Percentiles rank a stretch among this genome's conserved stretches.
phyloP scores from a whole-genome alignment of 2,329 filamentous ascomycete genomes.

The Aspergillus clavatus region DNA sequence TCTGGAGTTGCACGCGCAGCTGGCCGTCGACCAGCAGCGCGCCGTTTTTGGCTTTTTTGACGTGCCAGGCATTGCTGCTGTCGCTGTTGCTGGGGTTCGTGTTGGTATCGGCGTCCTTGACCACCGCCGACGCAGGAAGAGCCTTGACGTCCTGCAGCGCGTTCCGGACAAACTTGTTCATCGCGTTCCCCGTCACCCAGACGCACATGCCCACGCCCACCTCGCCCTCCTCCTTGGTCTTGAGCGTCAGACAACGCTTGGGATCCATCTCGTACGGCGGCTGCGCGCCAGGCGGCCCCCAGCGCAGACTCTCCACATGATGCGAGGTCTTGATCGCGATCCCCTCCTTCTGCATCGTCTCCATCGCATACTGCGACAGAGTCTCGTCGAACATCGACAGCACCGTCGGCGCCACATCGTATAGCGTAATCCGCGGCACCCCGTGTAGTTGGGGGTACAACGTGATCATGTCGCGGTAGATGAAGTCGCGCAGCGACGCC shows the following conservation, averaged over 20 bases:
- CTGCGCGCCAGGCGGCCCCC: slow-evolving; percentile 42
- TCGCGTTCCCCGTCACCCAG: slow-evolving; percentile 46
- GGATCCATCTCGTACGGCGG: slow-evolving; percentile 39
- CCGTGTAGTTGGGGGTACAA: slow-evolving; percentile 51
- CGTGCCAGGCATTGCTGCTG: slow-evolving; percentile 40
- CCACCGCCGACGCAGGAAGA: slow-evolving; percentile 31
- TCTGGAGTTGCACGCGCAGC: slow-evolving; percentile 51
- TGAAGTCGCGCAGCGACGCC: slow-evolving; percentile 55
- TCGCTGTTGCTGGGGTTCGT: slow-evolving; percentile 9
- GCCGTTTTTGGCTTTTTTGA: slow-evolving; percentile 47
- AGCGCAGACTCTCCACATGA: slow-evolving; percentile 51
- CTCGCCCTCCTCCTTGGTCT: slow-evolving; percentile 54
- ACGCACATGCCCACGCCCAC: slow-evolving; percentile 57
- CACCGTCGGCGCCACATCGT: slow-evolving; percentile 57
- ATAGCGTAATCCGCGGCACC: slow-evolving; percentile 52
- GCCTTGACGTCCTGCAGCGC: slow-evolving; percentile 26
- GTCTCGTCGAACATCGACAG: slow-evolving; percentile 58
- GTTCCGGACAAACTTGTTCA: slow-evolving; percentile 30
- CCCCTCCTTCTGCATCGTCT: slow-evolving; percentile 52
- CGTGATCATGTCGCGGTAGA: slow-evolving; percentile 49
- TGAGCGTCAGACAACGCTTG: slow-evolving; percentile 48
- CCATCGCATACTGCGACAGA: slow-evolving; percentile 52
- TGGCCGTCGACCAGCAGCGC: slow-evolving; percentile 53
- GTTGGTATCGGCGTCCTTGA: too few species aligned
- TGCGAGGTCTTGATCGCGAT: slow-evolving; percentile 56